phyloP scores from a whole-genome alignment of 2,329 filamentous ascomycete species.

The Meredithiella fracta region DNA sequence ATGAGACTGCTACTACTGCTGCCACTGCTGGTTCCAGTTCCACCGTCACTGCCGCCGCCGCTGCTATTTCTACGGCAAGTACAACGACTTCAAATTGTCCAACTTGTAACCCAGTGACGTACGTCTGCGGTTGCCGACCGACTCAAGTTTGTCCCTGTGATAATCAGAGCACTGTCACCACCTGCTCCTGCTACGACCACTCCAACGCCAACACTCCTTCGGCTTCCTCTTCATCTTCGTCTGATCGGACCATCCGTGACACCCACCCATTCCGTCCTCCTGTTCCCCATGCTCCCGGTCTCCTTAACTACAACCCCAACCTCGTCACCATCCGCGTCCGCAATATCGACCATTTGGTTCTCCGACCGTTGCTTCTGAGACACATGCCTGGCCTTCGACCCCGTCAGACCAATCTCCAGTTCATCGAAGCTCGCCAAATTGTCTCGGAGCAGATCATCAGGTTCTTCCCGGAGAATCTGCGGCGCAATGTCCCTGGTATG shows the following conservation, averaged over 20 bases:
- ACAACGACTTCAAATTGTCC: not conserved
- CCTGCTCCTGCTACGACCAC: not conserved
- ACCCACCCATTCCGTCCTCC: not conserved
- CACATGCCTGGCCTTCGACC: not conserved
- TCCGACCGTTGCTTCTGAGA: not conserved
- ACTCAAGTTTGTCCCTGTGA: not conserved
- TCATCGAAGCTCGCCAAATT: not conserved
- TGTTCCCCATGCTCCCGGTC: not conserved
- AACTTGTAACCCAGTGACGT: not conserved
- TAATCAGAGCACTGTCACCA: not conserved
- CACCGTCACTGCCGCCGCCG: not conserved
- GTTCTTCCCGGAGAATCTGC: not conserved
- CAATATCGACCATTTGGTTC: conserved; percentile 5
- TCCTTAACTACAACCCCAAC: conserved; percentile 6
- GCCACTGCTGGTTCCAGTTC: not conserved
- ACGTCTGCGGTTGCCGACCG: not conserved
- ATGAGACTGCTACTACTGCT: not conserved
- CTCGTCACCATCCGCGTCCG: conserved; percentile 3
- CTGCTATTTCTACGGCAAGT: not conserved
- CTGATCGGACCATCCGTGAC: too few species aligned
- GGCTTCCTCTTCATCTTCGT: not conserved
- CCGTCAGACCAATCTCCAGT: not conserved
- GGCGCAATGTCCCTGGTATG: not conserved
- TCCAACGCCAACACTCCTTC: too few species aligned
- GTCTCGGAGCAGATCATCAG: not conserved